Evolutionary conservation across 1,284 basidiomycete genomes (phyloP), one percentile per base, ranked within the genome.

Genomic region (Pseudozyma sp.): DNA sequence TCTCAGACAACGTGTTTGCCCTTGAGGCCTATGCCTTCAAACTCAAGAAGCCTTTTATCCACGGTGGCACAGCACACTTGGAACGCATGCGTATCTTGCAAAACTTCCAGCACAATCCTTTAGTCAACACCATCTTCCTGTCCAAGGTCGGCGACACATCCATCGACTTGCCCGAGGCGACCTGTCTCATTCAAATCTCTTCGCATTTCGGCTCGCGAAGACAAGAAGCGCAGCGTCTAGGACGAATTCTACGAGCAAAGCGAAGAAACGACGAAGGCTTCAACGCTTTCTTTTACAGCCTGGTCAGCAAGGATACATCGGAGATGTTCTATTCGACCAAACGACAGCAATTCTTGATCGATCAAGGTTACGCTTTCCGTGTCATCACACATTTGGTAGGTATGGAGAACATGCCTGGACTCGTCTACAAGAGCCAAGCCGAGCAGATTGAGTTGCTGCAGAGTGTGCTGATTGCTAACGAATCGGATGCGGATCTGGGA

Each of bases 291-390:
- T 99, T 99, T 87, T 99, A 99, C 86, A 97, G 95, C 38, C 90
- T 99, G 35, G 97, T 99, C 47, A 97, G 94, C 42, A 97, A 97
- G 86, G 96, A 99, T 87, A 99, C 97, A 0, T 93, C 97, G 82
- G 97, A 99, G 87, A 99, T 99, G 94, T 99, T 92, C 87, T 99
- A 98, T 88, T 96, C 94, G 83, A 97, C 97, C 13, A 99, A 99
- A 87, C 91, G 97, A 19, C 97, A 99, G 85, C 95, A 98, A 81
- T 99, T 99, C 87, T 88, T 99, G 76, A 97, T 99, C 81, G 97
- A 99, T 86, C 92, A 97, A 87, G 95, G 95, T 1, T 99, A 99
- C 86, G 93, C 95, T 1, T 99, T 99, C 90, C 97, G 98, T 86
- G 96, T 99, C 60, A 99, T 99, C 86, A 99, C 97, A 9, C 93